Evolutionary conservation across 108 stramenopile genomes (phyloP), one percentile per base, ranked within the genome.

Genomic region (Nitzschia inconspicua): DNA sequence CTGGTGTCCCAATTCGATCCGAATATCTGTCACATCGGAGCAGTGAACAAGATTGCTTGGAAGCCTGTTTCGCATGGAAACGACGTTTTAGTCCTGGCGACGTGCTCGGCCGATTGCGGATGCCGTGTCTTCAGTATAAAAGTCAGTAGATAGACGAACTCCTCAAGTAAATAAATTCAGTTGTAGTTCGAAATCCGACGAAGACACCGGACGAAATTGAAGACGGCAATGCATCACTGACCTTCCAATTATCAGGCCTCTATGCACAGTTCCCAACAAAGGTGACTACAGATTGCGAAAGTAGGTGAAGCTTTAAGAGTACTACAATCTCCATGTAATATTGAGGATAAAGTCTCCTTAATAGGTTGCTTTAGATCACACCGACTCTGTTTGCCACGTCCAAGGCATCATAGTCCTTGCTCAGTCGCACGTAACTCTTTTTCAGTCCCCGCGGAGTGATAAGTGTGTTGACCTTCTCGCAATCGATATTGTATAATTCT

Each of bases 341-440:
- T n/a, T n/a, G n/a, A n/a, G n/a, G n/a, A n/a, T n/a, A n/a, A n/a
- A n/a, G n/a, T n/a, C n/a, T n/a, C n/a, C n/a, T n/a, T 39, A 39
- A 1, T 14, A 39, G n/a, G n/a, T 11, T 39, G 11, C n/a, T 54
- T 85, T 92, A 95, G 87, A 99, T 97, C 53, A 99, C 97, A 77
- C 97, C 97, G 65, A 99, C 96, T 72, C 91, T 80, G 94, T 99
- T 98, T 22, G 98, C 98, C 69, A 99, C 94, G 73, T 99, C 98
- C 57, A 98, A 87, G 24, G 98, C 98, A 79, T 99, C 98, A 60
- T 85, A 94, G 71, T 99, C 97, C 76, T 96, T 88, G 73, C 93
- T 95, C 48, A 99, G 84, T 54, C 91, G 78, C 26, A 99, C 97
- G 74, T 99, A 99, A 44, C 95, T 94, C 90, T 99, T 99, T 93